Conservation (phyloP, 768 basidiomycete species). For the Pisolithus tinctorius region DNA sequence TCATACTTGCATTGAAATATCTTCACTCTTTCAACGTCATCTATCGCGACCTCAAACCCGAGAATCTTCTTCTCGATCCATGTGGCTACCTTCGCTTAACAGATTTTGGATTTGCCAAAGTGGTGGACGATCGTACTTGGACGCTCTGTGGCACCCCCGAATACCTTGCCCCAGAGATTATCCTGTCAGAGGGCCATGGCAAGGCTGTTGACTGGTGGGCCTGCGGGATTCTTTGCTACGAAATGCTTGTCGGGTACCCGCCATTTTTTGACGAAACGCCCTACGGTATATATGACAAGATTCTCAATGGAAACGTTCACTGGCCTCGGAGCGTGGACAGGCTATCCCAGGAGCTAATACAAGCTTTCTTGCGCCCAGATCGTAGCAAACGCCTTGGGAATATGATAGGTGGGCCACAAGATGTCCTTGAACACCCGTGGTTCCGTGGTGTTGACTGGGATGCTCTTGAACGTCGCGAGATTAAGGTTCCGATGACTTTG, state of each 20-base stretch:
- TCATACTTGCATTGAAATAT: conserved; percentile 91
- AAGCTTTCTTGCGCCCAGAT: conserved; percentile 86
- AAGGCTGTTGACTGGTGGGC: conserved; percentile 99
- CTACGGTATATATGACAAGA: conserved; percentile 97
- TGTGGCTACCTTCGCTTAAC: conserved; percentile 92
- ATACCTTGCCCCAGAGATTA: conserved; percentile 97
- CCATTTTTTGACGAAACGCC: conserved; percentile 99
- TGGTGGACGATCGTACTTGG: conserved; percentile 96
- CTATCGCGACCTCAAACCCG: conserved; percentile 97
- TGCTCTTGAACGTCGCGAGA: conserved; percentile 78
- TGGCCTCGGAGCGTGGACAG: conserved; percentile 91
- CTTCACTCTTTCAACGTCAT: conserved; percentile 96
- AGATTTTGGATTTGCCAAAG: conserved; percentile 97
- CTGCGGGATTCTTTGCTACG: conserved; percentile 92
- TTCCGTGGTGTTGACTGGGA: conserved; percentile 94
- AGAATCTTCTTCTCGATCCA: conserved; percentile 93
- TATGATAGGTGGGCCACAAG: conserved; percentile 85
- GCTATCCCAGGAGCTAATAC: conserved; percentile 83
- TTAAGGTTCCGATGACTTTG: conserved; percentile 50
- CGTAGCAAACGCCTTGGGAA: conserved; percentile 89
- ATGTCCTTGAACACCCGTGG: conserved; percentile 90
- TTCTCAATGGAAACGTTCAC: conserved; percentile 77
- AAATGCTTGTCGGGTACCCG: conserved; percentile 98
- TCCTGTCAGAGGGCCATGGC: conserved; percentile 94
- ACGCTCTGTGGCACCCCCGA: conserved; percentile 95